These are phyloP conservation scores for Pythium guiyangense DNA, from an alignment of 352 stramenopile species.

Conservation along the genomic window DNA sequence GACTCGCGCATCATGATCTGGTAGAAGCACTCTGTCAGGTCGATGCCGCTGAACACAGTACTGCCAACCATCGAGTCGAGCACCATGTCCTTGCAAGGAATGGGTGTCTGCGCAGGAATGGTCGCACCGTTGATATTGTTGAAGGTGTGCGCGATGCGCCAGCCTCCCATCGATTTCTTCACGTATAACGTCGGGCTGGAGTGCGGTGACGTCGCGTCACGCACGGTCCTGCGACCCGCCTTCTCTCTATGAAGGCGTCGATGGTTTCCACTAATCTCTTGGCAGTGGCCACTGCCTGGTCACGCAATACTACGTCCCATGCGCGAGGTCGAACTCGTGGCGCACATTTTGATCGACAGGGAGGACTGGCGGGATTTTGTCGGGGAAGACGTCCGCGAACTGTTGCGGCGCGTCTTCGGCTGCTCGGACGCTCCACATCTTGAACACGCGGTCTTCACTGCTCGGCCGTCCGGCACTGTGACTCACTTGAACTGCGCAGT, in stretches of 20 bases:
- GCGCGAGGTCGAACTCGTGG: constrained; percentile 24
- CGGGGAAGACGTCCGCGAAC: constrained; percentile 19
- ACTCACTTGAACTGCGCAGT: too few species aligned
- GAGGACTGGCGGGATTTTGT: constrained; percentile 17
- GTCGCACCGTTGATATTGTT: constrained; percentile 30
- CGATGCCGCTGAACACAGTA: constrained; percentile 27
- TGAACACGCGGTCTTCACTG: constrained; percentile 4
- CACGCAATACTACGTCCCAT: constrained; percentile 21
- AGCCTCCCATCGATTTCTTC: constrained; percentile 16
- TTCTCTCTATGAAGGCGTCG: constrained; percentile 17
- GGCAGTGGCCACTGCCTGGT: constrained; percentile 26
- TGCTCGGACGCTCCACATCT: too few species aligned
- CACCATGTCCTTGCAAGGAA: constrained; percentile 24
- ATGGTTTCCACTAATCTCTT: constrained; percentile 18
- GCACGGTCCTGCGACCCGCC: constrained; percentile 11
- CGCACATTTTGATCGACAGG: constrained; percentile 12
- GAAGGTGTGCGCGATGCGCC: constrained; percentile 26
- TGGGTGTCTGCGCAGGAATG: constrained; percentile 24
- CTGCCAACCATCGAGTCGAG: constrained; percentile 22
- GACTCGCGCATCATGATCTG: constrained; percentile 19
- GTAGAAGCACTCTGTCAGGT: constrained; percentile 29
- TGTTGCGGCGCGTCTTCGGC: too few species aligned
- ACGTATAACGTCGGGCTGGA: constrained; percentile 22
- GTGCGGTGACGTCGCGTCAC: constrained; percentile 16
- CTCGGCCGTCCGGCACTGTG: not conserved